Percentiles rank a stretch among this genome's conserved stretches.
Conservation (phyloP, 441 rosid species). For the Gossypium lobatum region DNA sequence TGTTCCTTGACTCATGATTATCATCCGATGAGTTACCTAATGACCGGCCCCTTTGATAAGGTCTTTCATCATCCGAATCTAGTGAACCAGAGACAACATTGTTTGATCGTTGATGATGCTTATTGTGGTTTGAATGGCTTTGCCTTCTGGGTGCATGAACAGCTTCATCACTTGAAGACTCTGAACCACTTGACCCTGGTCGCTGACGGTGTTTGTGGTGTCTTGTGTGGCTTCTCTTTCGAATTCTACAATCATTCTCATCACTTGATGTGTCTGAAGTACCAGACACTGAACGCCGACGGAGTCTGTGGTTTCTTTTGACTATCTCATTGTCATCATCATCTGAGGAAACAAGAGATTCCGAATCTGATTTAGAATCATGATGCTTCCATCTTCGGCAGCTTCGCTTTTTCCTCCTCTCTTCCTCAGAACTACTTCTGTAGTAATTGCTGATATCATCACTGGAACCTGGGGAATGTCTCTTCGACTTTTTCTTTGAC, state of each 20-base stretch:
- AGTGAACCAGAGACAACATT: slow-evolving; percentile 20
- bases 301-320: slow-evolving; percentile 30
- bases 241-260: slow-evolving; percentile 26
- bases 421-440: slow-evolving; percentile 44
- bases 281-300: slow-evolving; percentile 20
- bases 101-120: slow-evolving; percentile 19
- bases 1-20: slow-evolving; percentile 31
- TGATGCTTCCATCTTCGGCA: slow-evolving; percentile 37
- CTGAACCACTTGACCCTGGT: slow-evolving; percentile 32
- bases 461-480: slow-evolving; percentile 33
- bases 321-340: slow-evolving; percentile 30
- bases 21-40: slow-evolving; percentile 50
- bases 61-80: slow-evolving; percentile 27
- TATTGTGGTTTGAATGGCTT: slow-evolving; percentile 29
- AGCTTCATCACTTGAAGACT: slow-evolving; percentile 29
- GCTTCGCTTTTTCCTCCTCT: slow-evolving; percentile 41
- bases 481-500: slow-evolving; percentile 41
- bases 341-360: slow-evolving; percentile 25
- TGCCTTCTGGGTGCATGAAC: slow-evolving; percentile 16
- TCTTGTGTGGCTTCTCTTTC: slow-evolving; percentile 29
- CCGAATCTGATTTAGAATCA: slow-evolving; percentile 31
- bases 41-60: slow-evolving; percentile 20
- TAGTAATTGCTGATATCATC: slow-evolving; percentile 37
- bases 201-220: slow-evolving; percentile 29
- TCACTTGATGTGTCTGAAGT: slow-evolving; percentile 32